Conservation (phyloP, 306 rosid species). For the Pyrus bretschneideri region DNA sequence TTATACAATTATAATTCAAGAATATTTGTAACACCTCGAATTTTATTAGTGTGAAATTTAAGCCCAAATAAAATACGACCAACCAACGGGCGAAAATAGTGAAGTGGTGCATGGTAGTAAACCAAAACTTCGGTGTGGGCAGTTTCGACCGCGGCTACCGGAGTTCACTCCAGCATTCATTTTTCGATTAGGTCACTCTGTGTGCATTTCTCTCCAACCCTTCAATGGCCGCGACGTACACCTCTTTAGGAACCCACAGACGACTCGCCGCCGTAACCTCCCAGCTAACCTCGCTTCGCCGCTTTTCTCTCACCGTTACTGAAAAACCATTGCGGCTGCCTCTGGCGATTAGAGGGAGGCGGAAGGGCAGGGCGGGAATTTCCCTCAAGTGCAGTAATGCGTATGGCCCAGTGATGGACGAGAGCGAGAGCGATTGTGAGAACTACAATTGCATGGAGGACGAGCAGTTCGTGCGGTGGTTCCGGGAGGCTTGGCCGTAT, state of each 20-base stretch:
- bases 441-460: slow-evolving; percentile 52
- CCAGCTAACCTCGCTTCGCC: slow-evolving; percentile 3
- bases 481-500: slow-evolving; percentile 95
- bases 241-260: slow-evolving; percentile 15
- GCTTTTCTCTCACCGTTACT: neutral
- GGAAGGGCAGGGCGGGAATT: slow-evolving; percentile 9
- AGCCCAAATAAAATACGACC: neutral
- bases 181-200: neutral
- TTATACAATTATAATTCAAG: too few relatives aligned
- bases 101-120: too few relatives aligned
- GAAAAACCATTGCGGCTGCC: neutral
- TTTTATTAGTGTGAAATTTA: neutral
- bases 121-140: neutral
- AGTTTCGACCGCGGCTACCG: neutral
- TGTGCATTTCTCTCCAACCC: neutral
- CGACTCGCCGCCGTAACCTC: neutral
- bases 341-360: neutral
- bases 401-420: slow-evolving; percentile 12
- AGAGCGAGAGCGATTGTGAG: slow-evolving; percentile 31
- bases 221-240: slow-evolving; percentile 40
- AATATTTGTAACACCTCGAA: neutral
- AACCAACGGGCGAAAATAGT: neutral
- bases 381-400: slow-evolving; percentile 9
- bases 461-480: slow-evolving; percentile 77
- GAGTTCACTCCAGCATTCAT: neutral